Evolutionary conservation across 2,329 filamentous ascomycete genomes (phyloP).

Genomic region (Ophiostoma sp.): DNA sequence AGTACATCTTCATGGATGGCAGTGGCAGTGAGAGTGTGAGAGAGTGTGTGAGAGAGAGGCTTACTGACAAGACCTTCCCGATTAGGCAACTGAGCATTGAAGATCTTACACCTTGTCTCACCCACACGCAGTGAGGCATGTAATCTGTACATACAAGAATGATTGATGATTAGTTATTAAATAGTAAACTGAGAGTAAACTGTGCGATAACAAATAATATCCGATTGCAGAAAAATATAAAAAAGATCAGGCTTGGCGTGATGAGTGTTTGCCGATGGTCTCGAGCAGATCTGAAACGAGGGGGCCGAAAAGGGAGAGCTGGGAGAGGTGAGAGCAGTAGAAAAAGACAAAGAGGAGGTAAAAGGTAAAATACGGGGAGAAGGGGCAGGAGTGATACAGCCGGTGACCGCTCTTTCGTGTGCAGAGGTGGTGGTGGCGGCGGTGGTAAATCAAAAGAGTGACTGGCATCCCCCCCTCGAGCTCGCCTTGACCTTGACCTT

Average conservation of each 20-base stretch:
- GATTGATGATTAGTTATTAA: no score
- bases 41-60: background rate
- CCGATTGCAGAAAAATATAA: background rate
- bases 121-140: no score
- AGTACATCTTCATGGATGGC: background rate
- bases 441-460: background rate
- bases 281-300: conserved; percentile 10
- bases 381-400: background rate
- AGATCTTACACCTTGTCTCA: background rate
- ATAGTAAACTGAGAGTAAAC: background rate
- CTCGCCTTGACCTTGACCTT: background rate
- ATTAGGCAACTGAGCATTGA: background rate
- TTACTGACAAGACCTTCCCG: conserved; percentile 1
- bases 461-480: background rate
- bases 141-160: background rate
- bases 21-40: background rate
- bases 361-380: background rate
- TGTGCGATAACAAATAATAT: no score
- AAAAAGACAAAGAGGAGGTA: background rate
- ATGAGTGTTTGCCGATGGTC: background rate
- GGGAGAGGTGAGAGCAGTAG: background rate
- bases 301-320: background rate
- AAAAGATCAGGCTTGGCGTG: background rate
- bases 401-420: background rate
- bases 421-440: no score